phyloP scores from a whole-genome alignment of 2,329 filamentous ascomycete species.

The Neonectria punicea region DNA sequence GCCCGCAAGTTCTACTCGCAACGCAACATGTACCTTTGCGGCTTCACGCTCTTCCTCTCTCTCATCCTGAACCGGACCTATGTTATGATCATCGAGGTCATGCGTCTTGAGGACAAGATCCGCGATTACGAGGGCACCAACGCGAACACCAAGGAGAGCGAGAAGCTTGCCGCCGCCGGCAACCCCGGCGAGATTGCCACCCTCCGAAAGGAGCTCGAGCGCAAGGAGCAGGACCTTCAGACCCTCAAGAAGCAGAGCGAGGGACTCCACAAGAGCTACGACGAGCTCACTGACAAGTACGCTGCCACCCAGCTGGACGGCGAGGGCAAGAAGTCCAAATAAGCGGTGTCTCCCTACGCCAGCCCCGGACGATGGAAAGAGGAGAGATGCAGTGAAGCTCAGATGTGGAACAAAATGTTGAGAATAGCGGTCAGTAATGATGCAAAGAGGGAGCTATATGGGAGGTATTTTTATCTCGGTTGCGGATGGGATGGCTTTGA shows the following conservation, averaged over 20 bases:
- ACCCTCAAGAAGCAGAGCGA: slow-evolving; percentile 93
- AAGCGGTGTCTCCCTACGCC: slow-evolving; percentile 34
- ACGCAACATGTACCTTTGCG: slow-evolving; percentile 99
- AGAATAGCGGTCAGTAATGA: background rate
- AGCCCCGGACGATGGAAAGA: background rate
- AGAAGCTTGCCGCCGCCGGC: slow-evolving; percentile 77
- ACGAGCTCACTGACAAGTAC: slow-evolving; percentile 85
- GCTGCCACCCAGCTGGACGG: slow-evolving; percentile 63
- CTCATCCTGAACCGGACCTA: slow-evolving; percentile 99
- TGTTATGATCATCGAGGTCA: slow-evolving; percentile 92
- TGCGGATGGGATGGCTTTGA: background rate
- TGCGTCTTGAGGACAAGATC: slow-evolving; percentile 91
- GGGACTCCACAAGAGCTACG: slow-evolving; percentile 86
- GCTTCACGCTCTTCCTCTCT: slow-evolving; percentile 98
- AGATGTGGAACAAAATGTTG: background rate
- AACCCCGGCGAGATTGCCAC: slow-evolving; percentile 78
- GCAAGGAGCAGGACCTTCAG: slow-evolving; percentile 85
- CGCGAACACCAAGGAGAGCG: slow-evolving; percentile 71
- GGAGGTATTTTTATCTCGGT: background rate
- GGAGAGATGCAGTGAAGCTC: background rate
- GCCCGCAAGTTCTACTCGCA: slow-evolving; percentile 99
- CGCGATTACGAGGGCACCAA: slow-evolving; percentile 76
- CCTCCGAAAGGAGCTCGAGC: slow-evolving; percentile 76
- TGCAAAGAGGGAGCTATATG: background rate
- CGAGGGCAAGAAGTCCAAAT: slow-evolving; percentile 69